phyloP scores from a whole-genome alignment of 345 rosid genomes.

The Acer campestre region DNA sequence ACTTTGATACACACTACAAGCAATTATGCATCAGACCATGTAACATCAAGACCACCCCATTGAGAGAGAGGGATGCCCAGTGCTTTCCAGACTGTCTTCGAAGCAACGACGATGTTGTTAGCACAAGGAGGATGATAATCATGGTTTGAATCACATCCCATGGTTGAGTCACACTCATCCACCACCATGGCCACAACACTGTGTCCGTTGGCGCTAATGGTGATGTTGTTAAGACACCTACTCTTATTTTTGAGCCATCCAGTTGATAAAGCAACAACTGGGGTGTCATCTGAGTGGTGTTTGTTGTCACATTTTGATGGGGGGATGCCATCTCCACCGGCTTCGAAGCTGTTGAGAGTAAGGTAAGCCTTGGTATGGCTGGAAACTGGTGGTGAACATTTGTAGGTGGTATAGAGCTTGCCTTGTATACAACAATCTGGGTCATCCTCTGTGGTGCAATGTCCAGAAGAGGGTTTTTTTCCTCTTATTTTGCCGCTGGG shows the following conservation, averaged over 20 bases:
- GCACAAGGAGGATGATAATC: slow-evolving; percentile 34
- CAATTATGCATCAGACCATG: slow-evolving; percentile 35
- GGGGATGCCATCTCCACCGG: slow-evolving; percentile 24
- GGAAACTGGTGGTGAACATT: slow-evolving; percentile 27
- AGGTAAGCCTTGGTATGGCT: slow-evolving; percentile 25
- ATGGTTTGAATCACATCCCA: slow-evolving; percentile 27
- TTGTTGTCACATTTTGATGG: slow-evolving; percentile 25
- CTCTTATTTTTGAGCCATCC: slow-evolving; percentile 31
- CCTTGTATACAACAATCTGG: slow-evolving; percentile 35
- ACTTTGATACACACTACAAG: too few species aligned
- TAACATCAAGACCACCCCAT: slow-evolving; percentile 32
- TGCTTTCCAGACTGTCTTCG: slow-evolving; percentile 38
- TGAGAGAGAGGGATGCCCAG: slow-evolving; percentile 26
- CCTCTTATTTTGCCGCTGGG: slow-evolving; percentile 34
- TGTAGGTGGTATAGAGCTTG: slow-evolving; percentile 27
- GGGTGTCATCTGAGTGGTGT: slow-evolving; percentile 23
- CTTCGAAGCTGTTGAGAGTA: slow-evolving; percentile 33
- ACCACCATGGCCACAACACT: slow-evolving; percentile 36
- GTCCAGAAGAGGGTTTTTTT: slow-evolving; percentile 27
- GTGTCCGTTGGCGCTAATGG: slow-evolving; percentile 28
- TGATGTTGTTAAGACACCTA: slow-evolving; percentile 31
- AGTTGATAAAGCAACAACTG: slow-evolving; percentile 33
- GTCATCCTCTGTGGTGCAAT: slow-evolving; percentile 35
- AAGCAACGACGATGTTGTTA: slow-evolving; percentile 35
- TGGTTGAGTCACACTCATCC: slow-evolving; percentile 37